phyloP scores from a whole-genome alignment of 352 stramenopile species.

The Phytophthora multivora region DNA sequence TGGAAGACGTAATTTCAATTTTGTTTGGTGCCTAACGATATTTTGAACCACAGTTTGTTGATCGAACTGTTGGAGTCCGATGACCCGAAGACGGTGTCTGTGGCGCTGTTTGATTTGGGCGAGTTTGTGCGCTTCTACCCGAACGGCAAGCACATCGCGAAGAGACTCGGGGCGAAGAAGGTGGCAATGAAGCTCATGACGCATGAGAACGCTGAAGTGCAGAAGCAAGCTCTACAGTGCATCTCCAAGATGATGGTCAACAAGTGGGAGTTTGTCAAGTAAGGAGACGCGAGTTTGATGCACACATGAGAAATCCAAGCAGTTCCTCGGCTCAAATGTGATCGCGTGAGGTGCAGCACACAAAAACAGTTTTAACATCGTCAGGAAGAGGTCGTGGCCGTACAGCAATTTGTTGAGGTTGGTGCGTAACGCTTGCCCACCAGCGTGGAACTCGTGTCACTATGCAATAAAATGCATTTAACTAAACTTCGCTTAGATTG shows the following conservation, averaged over 20 bases:
- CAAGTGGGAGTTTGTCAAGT: slow-evolving; percentile 97
- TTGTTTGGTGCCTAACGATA: slow-evolving; percentile 1
- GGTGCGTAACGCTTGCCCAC: background rate
- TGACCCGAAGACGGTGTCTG: slow-evolving; percentile 94
- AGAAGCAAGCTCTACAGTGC: slow-evolving; percentile 97
- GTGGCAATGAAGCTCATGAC: slow-evolving; percentile 98
- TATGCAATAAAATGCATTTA: slow-evolving; percentile 15
- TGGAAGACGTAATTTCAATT: background rate
- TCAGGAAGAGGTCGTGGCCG: slow-evolving; percentile 8
- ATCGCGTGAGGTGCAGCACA: slow-evolving; percentile 8
- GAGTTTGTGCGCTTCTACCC: slow-evolving; percentile 98
- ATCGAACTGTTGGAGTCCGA: slow-evolving; percentile 93
- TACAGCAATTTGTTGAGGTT: slow-evolving; percentile 11
- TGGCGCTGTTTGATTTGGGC: slow-evolving; percentile 97
- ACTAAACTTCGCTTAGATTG: background rate
- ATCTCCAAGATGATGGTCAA: slow-evolving; percentile 99
- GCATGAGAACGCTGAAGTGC: slow-evolving; percentile 95
- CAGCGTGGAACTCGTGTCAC: slow-evolving; percentile 2
- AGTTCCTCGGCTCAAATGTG: background rate
- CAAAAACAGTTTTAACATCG: slow-evolving; percentile 22
- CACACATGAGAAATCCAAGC: background rate
- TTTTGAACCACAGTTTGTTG: slow-evolving; percentile 71
- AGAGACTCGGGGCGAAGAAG: slow-evolving; percentile 96
- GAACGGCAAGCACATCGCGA: slow-evolving; percentile 96
- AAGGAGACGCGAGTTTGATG: slow-evolving; percentile 12